phyloP scores from a whole-genome alignment of 2,329 filamentous ascomycete species.

The Colletotrichum orbiculare region DNA sequence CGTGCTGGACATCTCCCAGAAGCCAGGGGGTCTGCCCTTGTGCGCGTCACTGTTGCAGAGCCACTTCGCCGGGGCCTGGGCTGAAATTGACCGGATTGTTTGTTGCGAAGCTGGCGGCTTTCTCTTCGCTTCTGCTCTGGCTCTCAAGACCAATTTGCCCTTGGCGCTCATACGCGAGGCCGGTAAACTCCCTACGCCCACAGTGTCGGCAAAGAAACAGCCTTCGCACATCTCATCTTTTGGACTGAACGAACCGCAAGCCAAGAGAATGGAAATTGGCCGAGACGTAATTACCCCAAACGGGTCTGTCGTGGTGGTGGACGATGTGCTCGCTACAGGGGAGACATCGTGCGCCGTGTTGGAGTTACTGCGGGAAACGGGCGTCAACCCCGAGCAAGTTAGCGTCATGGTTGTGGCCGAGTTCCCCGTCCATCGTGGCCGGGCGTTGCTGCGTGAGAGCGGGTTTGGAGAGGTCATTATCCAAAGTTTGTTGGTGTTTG shows the following conservation, averaged over 20 bases:
- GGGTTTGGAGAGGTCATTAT: conserved; percentile 63
- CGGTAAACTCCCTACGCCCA: conserved; percentile 69
- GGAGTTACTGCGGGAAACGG: conserved; percentile 56
- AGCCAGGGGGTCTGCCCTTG: conserved; percentile 59
- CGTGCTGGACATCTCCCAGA: conserved; percentile 65
- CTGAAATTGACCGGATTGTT: conserved; percentile 55
- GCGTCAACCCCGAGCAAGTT: conserved; percentile 54
- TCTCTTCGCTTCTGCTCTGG: conserved; percentile 64
- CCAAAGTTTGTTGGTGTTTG: conserved; percentile 62
- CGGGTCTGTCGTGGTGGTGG: conserved; percentile 64
- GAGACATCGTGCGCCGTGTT: conserved; percentile 65
- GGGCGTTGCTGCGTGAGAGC: conserved; percentile 54
- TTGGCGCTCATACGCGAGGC: conserved; percentile 64
- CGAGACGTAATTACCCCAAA: conserved; percentile 51
- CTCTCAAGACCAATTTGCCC: conserved; percentile 51
- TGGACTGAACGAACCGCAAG: conserved; percentile 37
- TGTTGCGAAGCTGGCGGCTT: conserved; percentile 69
- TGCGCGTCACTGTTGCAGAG: conserved; percentile 61
- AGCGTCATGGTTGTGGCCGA: conserved; percentile 66
- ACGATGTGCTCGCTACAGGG: conserved; percentile 69
- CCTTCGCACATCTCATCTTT: conserved; percentile 65
- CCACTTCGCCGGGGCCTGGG: conserved; percentile 60
- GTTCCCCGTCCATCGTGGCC: conserved; percentile 65
- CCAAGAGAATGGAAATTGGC: conserved; percentile 62
- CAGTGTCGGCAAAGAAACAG: conserved; percentile 57